A percentile compares a stretch with the other conserved stretches of the same genome.
These are phyloP conservation scores for Xylaria grammica DNA, from an alignment of 495 filamentous ascomycete genomes.

Conservation along the genomic window DNA sequence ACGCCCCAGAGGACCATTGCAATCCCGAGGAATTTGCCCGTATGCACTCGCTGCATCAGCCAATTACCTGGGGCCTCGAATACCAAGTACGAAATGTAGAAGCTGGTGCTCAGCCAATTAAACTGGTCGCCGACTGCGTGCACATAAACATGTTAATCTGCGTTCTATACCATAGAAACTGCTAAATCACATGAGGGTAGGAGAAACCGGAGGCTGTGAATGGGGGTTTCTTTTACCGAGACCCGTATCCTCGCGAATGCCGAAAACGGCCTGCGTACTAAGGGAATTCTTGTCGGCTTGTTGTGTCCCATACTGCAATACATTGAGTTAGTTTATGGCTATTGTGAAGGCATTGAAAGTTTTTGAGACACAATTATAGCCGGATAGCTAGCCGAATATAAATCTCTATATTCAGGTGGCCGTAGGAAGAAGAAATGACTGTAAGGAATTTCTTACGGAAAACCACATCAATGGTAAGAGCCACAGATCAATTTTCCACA, in stretches of 20 bases:
- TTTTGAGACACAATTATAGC: too few species aligned
- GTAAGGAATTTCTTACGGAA: too few species aligned
- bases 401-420: too few species aligned
- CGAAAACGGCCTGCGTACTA: constrained; percentile 35
- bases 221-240: constrained; percentile 3
- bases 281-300: constrained; percentile 30
- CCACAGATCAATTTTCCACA: constrained; percentile 29
- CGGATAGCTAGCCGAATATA: too few species aligned
- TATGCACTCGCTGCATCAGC: constrained; percentile 29
- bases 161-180: too few species aligned
- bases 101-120: constrained; percentile 32
- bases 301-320: constrained; percentile 37
- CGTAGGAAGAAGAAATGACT: too few species aligned
- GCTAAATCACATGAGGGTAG: too few species aligned
- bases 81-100: constrained; percentile 33
- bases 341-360: too few species aligned
- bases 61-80: constrained; percentile 30
- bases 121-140: constrained; percentile 29
- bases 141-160: too few species aligned
- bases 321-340: too few species aligned
- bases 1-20: constrained; percentile 30
- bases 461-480: constrained; percentile 36
- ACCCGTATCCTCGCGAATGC: constrained; percentile 30
- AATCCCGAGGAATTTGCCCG: constrained; percentile 24
- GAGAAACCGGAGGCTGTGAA: too few species aligned